phyloP scores from a whole-genome alignment of 2,329 filamentous ascomycete genomes.

The Colletotrichum sp. region DNA sequence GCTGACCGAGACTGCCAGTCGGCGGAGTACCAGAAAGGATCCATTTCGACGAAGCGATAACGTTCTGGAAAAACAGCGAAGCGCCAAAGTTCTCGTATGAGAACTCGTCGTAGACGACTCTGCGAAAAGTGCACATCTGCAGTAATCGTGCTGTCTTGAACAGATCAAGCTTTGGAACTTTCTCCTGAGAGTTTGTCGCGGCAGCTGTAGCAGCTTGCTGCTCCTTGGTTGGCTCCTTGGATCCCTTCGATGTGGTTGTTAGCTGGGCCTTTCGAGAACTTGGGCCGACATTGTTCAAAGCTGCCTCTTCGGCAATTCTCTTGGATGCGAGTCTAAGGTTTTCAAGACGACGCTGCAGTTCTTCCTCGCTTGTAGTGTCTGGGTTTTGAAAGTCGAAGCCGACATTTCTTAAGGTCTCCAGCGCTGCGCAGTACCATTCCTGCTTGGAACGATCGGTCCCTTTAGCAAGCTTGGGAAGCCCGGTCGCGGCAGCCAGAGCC shows the following conservation, averaged over 20 bases:
- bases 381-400: not conserved
- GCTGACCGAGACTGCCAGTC: conserved; percentile 35
- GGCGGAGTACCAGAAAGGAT: conserved; percentile 49
- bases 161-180: not conserved
- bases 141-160: conserved; percentile 29
- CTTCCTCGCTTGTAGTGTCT: not conserved
- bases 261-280: conserved; percentile 8
- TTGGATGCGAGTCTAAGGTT: not conserved
- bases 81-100: conserved; percentile 40
- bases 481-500: conserved; percentile 9
- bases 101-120: conserved; percentile 49
- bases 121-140: conserved; percentile 41
- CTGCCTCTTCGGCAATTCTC: not conserved
- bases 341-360: not conserved
- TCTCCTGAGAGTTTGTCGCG: not conserved
- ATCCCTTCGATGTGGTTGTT: not conserved
- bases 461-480: not conserved
- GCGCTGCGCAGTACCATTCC: not conserved
- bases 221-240: not conserved
- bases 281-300: not conserved
- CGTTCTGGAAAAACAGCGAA: conserved; percentile 36
- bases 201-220: not conserved
- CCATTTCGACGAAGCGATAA: conserved; percentile 42
- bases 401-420: not conserved
- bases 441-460: not conserved